A percentile compares a stretch with the other conserved stretches of the same genome.
Evolutionary conservation across 2,329 filamentous ascomycete genomes (phyloP).

Genomic region (Ophiostoma australiae): DNA sequence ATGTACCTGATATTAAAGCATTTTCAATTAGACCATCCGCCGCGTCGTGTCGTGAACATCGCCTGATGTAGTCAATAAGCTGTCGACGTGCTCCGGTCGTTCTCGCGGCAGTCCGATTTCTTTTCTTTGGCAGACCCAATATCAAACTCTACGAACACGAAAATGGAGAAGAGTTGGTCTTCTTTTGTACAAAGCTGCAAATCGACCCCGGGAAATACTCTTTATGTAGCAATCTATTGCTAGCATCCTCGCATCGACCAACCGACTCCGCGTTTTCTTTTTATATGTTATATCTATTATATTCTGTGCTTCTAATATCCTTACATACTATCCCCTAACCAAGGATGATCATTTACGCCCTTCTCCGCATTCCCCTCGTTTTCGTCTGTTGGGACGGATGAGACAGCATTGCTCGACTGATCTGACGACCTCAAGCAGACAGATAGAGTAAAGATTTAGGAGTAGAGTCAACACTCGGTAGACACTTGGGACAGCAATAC

Average conservation of each 20-base stretch:
- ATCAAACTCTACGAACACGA: background rate
- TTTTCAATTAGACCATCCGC: background rate
- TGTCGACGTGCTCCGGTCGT: background rate
- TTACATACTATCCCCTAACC: background rate
- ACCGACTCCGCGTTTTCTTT: background rate
- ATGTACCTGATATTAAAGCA: background rate
- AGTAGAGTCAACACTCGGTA: background rate
- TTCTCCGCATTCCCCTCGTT: conserved; percentile 8
- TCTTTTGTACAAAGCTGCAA: background rate
- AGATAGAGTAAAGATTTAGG: background rate
- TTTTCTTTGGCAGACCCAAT: background rate
- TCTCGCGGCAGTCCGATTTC: background rate
- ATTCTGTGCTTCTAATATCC: no score
- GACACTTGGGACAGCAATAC: background rate
- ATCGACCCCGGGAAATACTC: background rate
- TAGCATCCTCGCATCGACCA: background rate
- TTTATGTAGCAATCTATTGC: background rate
- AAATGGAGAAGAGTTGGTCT: background rate
- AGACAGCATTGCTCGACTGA: background rate
- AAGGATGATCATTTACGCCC: background rate
- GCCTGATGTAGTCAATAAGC: background rate
- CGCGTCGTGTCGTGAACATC: background rate
- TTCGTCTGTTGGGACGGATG: background rate
- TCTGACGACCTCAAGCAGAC: background rate
- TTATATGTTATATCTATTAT: background rate